Evolutionary conservation across 805 yeast genomes (phyloP).

Genomic region (Maudiozyma turicensis): DNA sequence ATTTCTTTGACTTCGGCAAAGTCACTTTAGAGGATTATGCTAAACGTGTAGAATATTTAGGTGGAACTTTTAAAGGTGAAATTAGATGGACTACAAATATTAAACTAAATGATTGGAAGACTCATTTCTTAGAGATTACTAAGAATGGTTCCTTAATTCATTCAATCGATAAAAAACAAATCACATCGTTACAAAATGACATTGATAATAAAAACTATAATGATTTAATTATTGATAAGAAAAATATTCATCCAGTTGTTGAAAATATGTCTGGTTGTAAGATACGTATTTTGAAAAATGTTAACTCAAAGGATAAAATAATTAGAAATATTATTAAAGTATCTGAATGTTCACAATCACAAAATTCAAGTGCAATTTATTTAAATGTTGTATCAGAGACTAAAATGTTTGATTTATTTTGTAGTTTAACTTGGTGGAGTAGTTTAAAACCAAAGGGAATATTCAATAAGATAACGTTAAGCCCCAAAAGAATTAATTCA

Average conservation of each 20-base stretch:
- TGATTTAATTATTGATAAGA: neutral
- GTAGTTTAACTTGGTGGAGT: slow-evolving; percentile 48
- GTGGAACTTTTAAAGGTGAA: slow-evolving; percentile 19
- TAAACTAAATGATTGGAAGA: slow-evolving; percentile 17
- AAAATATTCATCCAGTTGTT: slow-evolving; percentile 10
- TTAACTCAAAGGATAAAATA: neutral
- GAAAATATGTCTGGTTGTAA: slow-evolving; percentile 20
- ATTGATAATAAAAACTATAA: too few relatives aligned
- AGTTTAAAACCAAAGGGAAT: slow-evolving; percentile 42
- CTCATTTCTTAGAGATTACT: slow-evolving; percentile 13
- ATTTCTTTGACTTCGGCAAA: neutral
- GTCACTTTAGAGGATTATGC: neutral
- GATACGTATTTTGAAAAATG: slow-evolving; percentile 10
- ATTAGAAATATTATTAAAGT: slow-evolving; percentile 11
- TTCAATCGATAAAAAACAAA: slow-evolving; percentile 7
- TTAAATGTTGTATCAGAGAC: slow-evolving; percentile 13
- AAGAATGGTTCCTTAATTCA: slow-evolving; percentile 12
- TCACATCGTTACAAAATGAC: neutral
- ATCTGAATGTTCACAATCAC: slow-evolving; percentile 2
- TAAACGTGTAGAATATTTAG: neutral
- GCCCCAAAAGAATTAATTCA: neutral
- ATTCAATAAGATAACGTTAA: slow-evolving; percentile 36
- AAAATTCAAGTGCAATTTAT: slow-evolving; percentile 6
- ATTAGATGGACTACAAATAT: slow-evolving; percentile 18
- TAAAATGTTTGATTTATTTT: slow-evolving; percentile 35